These are phyloP conservation scores for Strobilomyces confusus DNA, from an alignment of 768 basidiomycete genomes.

Conservation along the genomic window DNA sequence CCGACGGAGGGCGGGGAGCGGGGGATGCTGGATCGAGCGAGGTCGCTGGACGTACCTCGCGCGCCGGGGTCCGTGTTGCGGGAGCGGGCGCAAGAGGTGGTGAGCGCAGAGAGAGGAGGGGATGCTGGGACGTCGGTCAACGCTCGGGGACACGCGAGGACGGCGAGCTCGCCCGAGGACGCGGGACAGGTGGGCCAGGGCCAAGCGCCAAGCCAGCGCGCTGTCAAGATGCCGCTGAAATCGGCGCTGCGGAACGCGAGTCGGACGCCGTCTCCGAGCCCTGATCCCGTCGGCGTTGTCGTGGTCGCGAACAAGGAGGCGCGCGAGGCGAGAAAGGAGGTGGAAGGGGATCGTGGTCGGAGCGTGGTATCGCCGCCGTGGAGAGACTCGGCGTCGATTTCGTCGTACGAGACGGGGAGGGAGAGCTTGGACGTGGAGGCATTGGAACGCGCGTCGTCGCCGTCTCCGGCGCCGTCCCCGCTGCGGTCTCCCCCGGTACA, in stretches of 20 bases:
- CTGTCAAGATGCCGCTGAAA: slow-evolving; percentile 49
- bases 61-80: slow-evolving; percentile 14
- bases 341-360: background rate
- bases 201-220: slow-evolving; percentile 13
- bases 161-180: background rate
- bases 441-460: background rate
- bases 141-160: background rate
- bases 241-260: slow-evolving; percentile 59
- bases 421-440: slow-evolving; percentile 43
- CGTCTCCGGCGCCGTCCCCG: background rate
- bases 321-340: background rate
- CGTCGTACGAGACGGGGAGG: slow-evolving; percentile 64
- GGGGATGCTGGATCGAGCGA: background rate
- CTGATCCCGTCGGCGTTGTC: background rate
- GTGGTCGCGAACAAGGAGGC: background rate
- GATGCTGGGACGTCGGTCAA: background rate
- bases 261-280: slow-evolving; percentile 45
- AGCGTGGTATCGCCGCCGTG: background rate
- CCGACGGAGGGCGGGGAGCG: slow-evolving; percentile 17
- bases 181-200: background rate
- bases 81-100: background rate
- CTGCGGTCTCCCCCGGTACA: background rate
- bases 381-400: slow-evolving; percentile 34
- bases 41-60: slow-evolving; percentile 25
- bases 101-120: background rate